Base-by-base conservation (phyloP, 257 asterid genomes). In the Plantago elongata region DNA sequence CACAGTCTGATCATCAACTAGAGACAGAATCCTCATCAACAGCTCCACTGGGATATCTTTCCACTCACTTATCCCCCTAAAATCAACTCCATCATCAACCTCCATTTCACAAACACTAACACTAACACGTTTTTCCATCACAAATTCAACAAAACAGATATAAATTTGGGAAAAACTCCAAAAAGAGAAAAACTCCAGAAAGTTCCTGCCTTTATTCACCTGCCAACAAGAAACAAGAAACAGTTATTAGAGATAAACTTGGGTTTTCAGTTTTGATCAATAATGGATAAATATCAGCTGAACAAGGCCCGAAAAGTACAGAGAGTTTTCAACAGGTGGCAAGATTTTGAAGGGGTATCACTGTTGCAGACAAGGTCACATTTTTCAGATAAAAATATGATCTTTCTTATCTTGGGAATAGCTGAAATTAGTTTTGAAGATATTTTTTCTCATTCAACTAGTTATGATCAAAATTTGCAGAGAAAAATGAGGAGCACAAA, bases 31-130 rank as follows among this genome's bases (percentile, higher is more conserved):
- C 85, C 95, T 82, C 72, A 84, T 62, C 80, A 92, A 71, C 65
- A 92, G 72, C 84, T 92, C 99, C 66, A 75, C 80, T 0, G 99
- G 99, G 38, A 89, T 89, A 72, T 92, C 97, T 57, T 92, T 92
- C 99, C 99, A 92, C 80, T 87, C 96, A 17, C 72, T 76, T 12
- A 76, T 75, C 52, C 80, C 27, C 27, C 27, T 22, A 22, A 22
- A 22, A 22, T 77, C 83, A 68, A 50, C 45, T 75, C 81, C 88
- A 67, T 74, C 92, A 69, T 70, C 77, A n/a, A 72, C 75, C 13
- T 66, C 78, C 69, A 74, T 72, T 66, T 74, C 69, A 51, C 78
- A 73, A 51, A 66, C 78, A 14, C 68, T 47, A 15, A 45, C 64
- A 45, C 13, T 51, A 8, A 16, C 38, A 42, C 11, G 29, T 63